Base-by-base conservation (phyloP, 2,329 filamentous ascomycete species). In the Sclerotinia glacialis region DNA sequence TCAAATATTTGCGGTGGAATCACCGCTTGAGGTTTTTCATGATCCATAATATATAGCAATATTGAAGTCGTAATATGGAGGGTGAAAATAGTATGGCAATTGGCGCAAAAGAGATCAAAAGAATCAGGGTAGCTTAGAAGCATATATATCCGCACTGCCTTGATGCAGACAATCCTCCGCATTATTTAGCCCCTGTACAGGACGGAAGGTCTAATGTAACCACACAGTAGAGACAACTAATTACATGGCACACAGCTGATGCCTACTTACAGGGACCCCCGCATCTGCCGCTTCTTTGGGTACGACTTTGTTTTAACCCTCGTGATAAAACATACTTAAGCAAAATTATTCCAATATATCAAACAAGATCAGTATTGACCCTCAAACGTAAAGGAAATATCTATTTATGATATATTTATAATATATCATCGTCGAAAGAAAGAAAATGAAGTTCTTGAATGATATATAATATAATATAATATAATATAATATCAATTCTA, bases 11-110 rank as follows among this genome's bases (percentile, higher is more conserved):
- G 72, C 14, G 72, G 69, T 44, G 68, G 68, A 11, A 56, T 44
- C 14, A 75, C 70, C n/a, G 69, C 72, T 64, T 74, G 67, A 16
- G 71, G 69, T 54, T 75, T 75, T 62, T 74, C 73, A 55, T 74
- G 73, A 65, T 74, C 73, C 72, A 75, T 73, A 23, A 61, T 40
- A 40, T 40, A 16, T 68, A 44, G 42, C 37, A 56, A 44, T 49
- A 23, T 18, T 64, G 49, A 46, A 3, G 12, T 60, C 44, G 21
- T 37, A 34, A 14, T 60, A 18, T 60, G 11, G 42, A 58, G 26
- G 26, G 21, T 14, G 34, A 58, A 59, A 63, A 65, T 34, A 14
- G 16, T 16, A 59, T 54, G n/a, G 9, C n/a, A 21, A 28, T 58
- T 34, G 23, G 42, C 53, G 44, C 18, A 49, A 59, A 50, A 52